phyloP scores from a whole-genome alignment of 805 yeast genomes.

The Naumovozyma baii region DNA sequence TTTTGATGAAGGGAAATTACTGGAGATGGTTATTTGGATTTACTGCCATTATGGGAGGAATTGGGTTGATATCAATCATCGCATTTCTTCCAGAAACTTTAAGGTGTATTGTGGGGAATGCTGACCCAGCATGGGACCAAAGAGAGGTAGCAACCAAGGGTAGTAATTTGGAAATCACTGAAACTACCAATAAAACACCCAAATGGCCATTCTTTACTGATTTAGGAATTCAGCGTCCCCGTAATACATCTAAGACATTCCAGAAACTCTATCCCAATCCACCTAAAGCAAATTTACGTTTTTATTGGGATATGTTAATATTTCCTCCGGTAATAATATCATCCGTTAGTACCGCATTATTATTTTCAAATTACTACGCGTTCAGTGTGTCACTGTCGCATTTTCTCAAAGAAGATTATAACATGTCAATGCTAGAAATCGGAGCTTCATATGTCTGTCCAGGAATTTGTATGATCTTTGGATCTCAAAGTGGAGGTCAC shows the following conservation, averaged over 20 bases:
- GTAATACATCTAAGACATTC: slow-evolving; percentile 12
- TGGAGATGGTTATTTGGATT: slow-evolving; percentile 81
- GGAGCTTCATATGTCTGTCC: slow-evolving; percentile 46
- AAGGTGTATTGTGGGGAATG: slow-evolving; percentile 49
- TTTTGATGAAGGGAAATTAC: slow-evolving; percentile 60
- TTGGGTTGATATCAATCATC: slow-evolving; percentile 41
- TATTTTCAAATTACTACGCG: slow-evolving; percentile 48
- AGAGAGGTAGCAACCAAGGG: slow-evolving; percentile 1
- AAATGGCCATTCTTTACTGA: slow-evolving; percentile 12
- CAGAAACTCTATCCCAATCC: slow-evolving; percentile 34
- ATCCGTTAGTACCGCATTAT: slow-evolving; percentile 38
- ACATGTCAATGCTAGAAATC: slow-evolving; percentile 29
- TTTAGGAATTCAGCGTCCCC: slow-evolving; percentile 25
- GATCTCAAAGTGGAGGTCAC: slow-evolving; percentile 42
- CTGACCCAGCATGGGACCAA: slow-evolving; percentile 33
- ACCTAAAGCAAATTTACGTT: slow-evolving; percentile 35
- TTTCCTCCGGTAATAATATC: slow-evolving; percentile 38
- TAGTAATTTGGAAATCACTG: neutral
- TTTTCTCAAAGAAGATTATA: slow-evolving; percentile 32
- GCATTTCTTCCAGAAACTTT: slow-evolving; percentile 74
- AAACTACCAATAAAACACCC: neutral
- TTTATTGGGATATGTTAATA: slow-evolving; percentile 31
- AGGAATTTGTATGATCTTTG: slow-evolving; percentile 39
- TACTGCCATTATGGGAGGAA: slow-evolving; percentile 56
- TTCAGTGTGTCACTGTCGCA: slow-evolving; percentile 42